A percentile compares a stretch with the other conserved stretches of the same genome.
Evolutionary conservation across 371 early-diverging fungal species (phyloP).

Genomic region (Zychaea mexicana): DNA sequence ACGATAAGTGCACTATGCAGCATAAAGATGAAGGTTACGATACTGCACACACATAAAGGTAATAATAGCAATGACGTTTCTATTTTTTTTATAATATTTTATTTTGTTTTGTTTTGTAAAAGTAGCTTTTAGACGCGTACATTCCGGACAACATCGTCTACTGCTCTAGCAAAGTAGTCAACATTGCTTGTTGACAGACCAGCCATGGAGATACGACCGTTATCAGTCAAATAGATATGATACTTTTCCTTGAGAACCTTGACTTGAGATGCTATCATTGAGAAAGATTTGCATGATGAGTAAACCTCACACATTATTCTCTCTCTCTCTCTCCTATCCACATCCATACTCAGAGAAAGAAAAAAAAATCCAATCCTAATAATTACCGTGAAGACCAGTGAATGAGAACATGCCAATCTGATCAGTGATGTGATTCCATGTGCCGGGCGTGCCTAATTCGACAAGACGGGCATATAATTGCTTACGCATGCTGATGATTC

Average conservation of each 20-base stretch:
- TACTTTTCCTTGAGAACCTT: constrained; percentile 78
- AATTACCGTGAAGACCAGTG: constrained; percentile 78
- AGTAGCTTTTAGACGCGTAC: constrained; percentile 19
- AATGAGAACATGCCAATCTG: constrained; percentile 98
- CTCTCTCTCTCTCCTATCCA: not conserved
- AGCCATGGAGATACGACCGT: constrained; percentile 95
- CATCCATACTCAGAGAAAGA: too few species aligned
- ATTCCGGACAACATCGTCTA: constrained; percentile 77
- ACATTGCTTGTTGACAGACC: constrained; percentile 88
- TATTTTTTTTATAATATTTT: too few species aligned
- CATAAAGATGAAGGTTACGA: too few species aligned
- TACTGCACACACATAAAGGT: too few species aligned
- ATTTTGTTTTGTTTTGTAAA: too few species aligned
- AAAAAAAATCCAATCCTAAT: not conserved
- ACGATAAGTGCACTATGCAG: too few species aligned
- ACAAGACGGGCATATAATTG: constrained; percentile 64
- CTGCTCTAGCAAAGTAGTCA: constrained; percentile 79
- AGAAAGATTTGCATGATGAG: too few species aligned
- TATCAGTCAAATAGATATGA: constrained; percentile 92
- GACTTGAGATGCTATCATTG: constrained; percentile 60
- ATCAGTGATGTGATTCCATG: constrained; percentile 91
- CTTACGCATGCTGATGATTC: constrained; percentile 88
- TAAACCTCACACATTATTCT: not conserved
- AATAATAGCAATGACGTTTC: too few species aligned
- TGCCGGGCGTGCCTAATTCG: constrained; percentile 83